Conservation (phyloP, 1,139 yeast genomes). For the Geotrichum candidum region DNA sequence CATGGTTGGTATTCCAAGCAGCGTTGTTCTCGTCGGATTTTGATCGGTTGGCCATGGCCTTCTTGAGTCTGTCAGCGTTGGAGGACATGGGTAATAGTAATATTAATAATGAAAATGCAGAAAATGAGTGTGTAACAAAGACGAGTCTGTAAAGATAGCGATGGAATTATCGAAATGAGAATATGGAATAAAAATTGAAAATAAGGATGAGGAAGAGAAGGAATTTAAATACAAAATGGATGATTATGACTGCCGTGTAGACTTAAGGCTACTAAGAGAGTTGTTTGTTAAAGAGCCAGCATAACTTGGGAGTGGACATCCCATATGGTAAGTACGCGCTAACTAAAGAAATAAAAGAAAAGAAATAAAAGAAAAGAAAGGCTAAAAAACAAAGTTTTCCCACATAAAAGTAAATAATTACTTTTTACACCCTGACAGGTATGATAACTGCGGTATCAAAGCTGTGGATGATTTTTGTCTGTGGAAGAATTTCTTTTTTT, state of each 20-base stretch:
- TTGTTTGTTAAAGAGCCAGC: neutral
- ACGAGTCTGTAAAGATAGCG: neutral
- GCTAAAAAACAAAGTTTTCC: too few relatives aligned
- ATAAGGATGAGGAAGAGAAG: neutral
- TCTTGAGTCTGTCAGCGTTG: conserved; percentile 4
- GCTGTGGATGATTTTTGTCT: neutral
- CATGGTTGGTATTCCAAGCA: neutral
- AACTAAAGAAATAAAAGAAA: neutral
- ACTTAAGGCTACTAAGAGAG: neutral
- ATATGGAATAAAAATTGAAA: neutral
- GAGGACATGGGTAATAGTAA: neutral
- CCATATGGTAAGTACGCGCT: neutral
- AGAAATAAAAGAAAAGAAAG: neutral
- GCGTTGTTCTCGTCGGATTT: neutral
- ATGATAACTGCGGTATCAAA: neutral
- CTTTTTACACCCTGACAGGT: neutral
- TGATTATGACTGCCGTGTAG: neutral
- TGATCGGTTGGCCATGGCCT: conserved; percentile 3
- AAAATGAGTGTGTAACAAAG: neutral
- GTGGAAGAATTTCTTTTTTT: too few relatives aligned
- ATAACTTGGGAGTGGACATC: neutral
- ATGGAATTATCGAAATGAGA: neutral
- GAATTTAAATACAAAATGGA: neutral
- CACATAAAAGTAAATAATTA: too few relatives aligned
- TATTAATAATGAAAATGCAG: neutral